phyloP scores from a whole-genome alignment of 129 eudicot genomes.

The Deinandra increscens region DNA sequence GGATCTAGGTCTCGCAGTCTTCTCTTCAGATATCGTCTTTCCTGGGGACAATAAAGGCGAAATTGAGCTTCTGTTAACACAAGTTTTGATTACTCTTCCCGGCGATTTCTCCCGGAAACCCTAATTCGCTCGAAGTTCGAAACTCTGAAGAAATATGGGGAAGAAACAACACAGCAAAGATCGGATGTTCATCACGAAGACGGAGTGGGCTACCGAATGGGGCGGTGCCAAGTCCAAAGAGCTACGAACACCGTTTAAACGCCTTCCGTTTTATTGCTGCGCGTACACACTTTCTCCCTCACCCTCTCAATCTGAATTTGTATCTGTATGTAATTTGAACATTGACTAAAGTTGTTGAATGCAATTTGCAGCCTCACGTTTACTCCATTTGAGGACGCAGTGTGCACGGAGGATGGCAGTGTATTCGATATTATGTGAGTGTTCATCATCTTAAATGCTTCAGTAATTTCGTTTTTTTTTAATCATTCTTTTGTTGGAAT shows the following conservation, averaged over 20 bases:
- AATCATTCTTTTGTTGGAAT: neutral
- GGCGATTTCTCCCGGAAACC: constrained; percentile 28
- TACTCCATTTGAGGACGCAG: constrained; percentile 92
- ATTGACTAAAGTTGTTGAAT: neutral
- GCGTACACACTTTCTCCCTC: constrained; percentile 43
- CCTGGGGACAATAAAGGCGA: too few relatives aligned
- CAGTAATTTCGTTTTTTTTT: neutral
- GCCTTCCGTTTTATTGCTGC: constrained; percentile 99
- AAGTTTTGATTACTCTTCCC: neutral
- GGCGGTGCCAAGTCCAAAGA: constrained; percentile 98
- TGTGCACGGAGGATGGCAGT: constrained; percentile 84
- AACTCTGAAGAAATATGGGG: constrained; percentile 57
- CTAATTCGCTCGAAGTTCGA: constrained; percentile 17
- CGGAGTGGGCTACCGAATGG: constrained; percentile 99
- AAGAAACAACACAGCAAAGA: constrained; percentile 99
- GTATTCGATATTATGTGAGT: constrained; percentile 82
- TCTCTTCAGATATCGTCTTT: too few relatives aligned
- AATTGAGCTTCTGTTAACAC: neutral
- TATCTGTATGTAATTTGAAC: constrained; percentile 1
- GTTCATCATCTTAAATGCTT: neutral
- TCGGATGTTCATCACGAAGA: constrained; percentile 84
- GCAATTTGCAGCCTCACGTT: constrained; percentile 66
- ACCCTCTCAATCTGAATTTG: neutral
- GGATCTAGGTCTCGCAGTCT: too few relatives aligned
- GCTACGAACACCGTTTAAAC: constrained; percentile 78